Base-by-base conservation (phyloP, 2,329 filamentous ascomycete species). In the Alternaria triticina region DNA sequence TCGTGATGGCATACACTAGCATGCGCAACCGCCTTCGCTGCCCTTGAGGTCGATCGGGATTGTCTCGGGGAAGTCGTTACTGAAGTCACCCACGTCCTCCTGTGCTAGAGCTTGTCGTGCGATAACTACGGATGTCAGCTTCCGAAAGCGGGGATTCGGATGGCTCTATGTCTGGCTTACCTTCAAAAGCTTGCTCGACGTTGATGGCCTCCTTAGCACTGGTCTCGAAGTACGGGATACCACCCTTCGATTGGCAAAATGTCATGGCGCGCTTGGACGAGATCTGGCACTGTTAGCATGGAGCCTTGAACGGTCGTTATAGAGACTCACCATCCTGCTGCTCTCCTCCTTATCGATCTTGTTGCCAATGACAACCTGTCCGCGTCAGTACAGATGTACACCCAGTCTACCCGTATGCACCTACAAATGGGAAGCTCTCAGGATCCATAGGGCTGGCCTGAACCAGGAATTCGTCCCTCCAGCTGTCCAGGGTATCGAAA, bases 341-440 rank as follows among this genome's bases (percentile, higher is more conserved):
- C 91, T 97, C 83, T 98, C 96, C 80, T 97, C 96, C 49, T 97
- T 91, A 84, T 99, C 96, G 75, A 99, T 97, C 87, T 99, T 99
- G 87, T 99, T 99, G 61, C 96, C 96, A 62, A 99, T 88, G 43
- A 99, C 96, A 64, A 97, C 92, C 92, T 95, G 61, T 22, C 22
- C 69, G n/a, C 17, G 54, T 75, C 40, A 78, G 68, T 54, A 11
- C 28, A 44, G 13, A 30, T 47, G 45, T 20, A 12, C 47, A 33
- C 15, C 22, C 10, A 9, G 27, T 15, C 6, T 15, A 9, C 44
- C 3, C 46, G 84, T 15, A 20, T 20, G 7, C 22, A 57, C 91
- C 81, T 83, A 97, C 96, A 79, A 99, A 99, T 54, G 96, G 96
- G 81, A 99, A 99, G 81, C 92, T 97, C 80, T 97, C 94, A 2